phyloP scores from a whole-genome alignment of 192 early-diverging fungal species.

The Coemansia sp. region DNA sequence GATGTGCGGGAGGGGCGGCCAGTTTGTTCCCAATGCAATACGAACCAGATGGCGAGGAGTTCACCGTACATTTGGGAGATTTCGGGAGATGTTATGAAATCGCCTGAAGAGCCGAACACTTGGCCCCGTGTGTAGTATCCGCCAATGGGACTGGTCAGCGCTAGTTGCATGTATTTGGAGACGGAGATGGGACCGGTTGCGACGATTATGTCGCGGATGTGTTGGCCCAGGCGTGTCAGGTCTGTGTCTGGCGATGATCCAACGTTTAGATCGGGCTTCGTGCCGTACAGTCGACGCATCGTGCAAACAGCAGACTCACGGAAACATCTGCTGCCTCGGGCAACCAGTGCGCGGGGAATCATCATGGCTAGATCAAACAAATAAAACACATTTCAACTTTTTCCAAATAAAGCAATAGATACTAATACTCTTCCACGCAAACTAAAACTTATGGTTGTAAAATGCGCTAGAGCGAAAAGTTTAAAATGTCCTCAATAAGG shows the following conservation, averaged over 20 bases:
- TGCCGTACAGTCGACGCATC: neutral
- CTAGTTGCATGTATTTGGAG: slow-evolving; percentile 84
- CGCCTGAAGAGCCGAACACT: slow-evolving; percentile 86
- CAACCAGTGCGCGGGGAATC: neutral
- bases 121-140: slow-evolving; percentile 95
- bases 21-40: slow-evolving; percentile 72
- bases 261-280: neutral
- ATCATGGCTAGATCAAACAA: neutral
- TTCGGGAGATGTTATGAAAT: slow-evolving; percentile 96
- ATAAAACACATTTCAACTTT: no score
- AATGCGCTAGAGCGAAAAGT: slow-evolving; percentile 9
- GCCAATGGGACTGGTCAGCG: slow-evolving; percentile 79
- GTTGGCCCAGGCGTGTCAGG: slow-evolving; percentile 51
- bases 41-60: slow-evolving; percentile 86
- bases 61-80: slow-evolving; percentile 99
- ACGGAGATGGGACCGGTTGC: slow-evolving; percentile 73
- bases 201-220: slow-evolving; percentile 57
- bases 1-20: slow-evolving; percentile 61
- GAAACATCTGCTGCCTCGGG: neutral
- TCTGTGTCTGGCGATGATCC: neutral
- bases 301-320: neutral
- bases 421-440: no score
- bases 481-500: slow-evolving; percentile 36
- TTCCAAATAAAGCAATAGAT: no score
- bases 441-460: neutral